Evolutionary conservation across 805 yeast species (phyloP).

Genomic region (Ogataea wickerhamii): DNA sequence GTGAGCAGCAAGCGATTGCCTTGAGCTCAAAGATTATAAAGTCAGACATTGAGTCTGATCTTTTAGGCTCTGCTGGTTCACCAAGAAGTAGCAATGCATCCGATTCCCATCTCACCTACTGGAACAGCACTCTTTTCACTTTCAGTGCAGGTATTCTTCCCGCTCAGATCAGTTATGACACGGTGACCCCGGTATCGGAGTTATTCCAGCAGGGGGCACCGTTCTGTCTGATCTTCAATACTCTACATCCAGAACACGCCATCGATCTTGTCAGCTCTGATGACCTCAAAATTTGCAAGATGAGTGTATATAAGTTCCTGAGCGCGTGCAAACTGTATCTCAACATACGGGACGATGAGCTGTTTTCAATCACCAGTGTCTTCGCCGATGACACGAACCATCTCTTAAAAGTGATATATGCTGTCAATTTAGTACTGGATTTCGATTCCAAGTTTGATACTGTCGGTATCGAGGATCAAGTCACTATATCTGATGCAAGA

Average conservation of each 20-base stretch:
- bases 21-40: conserved; percentile 17
- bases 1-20: conserved; percentile 64
- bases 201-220: conserved; percentile 92
- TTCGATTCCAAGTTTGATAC: conserved; percentile 39
- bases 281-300: conserved; percentile 80
- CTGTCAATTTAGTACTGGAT: conserved; percentile 63
- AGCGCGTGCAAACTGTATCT: conserved; percentile 79
- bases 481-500: conserved; percentile 48
- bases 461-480: conserved; percentile 22
- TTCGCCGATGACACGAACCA: conserved; percentile 80
- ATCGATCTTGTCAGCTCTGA: conserved; percentile 66
- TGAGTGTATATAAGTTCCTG: conserved; percentile 84
- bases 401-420: conserved; percentile 67
- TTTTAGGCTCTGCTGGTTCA: conserved; percentile 1
- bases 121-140: conserved; percentile 47
- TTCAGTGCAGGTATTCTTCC: conserved; percentile 78
- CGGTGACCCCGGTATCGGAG: conserved; percentile 87
- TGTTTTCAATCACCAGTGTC: conserved; percentile 87
- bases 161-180: conserved; percentile 74
- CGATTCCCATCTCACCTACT: conserved; percentile 20
- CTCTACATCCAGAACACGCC: conserved; percentile 48
- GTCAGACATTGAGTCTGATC: not conserved
- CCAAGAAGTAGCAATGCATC: conserved; percentile 6
- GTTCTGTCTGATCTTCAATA: conserved; percentile 78
- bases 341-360: conserved; percentile 69